Evolutionary conservation across 768 basidiomycete species (phyloP), one percentile per base, ranked within the genome.

Genomic region (Serendipita vermifera): DNA sequence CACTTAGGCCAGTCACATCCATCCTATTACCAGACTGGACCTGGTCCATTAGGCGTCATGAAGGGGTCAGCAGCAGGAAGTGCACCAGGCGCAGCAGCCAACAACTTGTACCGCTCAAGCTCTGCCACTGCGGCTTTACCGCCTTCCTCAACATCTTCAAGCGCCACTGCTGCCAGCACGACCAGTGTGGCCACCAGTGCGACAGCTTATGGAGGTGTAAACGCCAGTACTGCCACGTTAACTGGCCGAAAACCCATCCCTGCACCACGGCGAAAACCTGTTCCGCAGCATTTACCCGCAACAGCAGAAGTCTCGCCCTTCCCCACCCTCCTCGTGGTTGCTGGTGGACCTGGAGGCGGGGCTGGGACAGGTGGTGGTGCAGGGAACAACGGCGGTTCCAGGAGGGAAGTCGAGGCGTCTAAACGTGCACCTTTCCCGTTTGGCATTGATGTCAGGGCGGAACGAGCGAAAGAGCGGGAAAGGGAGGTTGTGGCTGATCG

Each of bases 211-310:
- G n/a, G 20, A 9, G 40, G 40, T 13, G 40, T 15, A 26, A 3
- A 20, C 22, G 5, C 7, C 46, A 51, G n/a, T 36, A 36, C 35
- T 9, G n/a, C 35, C 9, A 36, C 35, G 35, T 9, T 36, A n/a
- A 36, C 35, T 9, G 35, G 35, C n/a, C 35, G 46, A 6, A 51
- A 51, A 29, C 5, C 46, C 15, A 29, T 51, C n/a, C 46, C 46
- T 20, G 31, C 31, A 9, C 46, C 46, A 6, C 5, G 46, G 5
- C 3, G 46, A n/a, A 51, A 51, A 29, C 46, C 46, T 7, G 46
- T 51, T n/a, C 46, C 46, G 7, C 46, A 51, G 22, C 46, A 51
- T 51, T 51, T 51, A 26, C 46, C 46, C 7, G 46, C 46, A 15
- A 51, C 46, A 29, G 46, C 29, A 26, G 46, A 51, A n/a, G 46